Percentiles rank a stretch among this genome's conserved stretches.
phyloP scores from a whole-genome alignment of 129 eudicot genomes.

The Arctium lappa region DNA sequence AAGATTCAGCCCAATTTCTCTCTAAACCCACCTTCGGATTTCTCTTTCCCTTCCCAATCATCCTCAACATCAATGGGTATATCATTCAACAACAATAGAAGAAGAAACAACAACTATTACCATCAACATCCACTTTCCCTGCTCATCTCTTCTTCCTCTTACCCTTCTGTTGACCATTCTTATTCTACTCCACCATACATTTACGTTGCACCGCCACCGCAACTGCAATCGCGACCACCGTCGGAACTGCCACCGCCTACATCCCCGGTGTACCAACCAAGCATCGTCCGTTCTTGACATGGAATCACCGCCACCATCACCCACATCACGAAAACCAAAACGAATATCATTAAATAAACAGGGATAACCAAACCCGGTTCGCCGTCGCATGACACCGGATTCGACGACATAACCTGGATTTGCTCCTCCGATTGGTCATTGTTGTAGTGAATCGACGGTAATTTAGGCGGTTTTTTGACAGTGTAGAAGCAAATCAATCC shows the following conservation, averaged over 20 bases:
- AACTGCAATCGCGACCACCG: constrained; percentile 26
- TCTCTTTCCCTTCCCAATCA: neutral
- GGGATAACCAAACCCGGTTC: no score
- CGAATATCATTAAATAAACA: no score
- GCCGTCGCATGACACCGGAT: no score
- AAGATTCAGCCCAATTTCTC: no score
- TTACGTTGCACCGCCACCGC: constrained; percentile 32
- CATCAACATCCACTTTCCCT: constrained; percentile 44
- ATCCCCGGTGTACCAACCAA: constrained; percentile 30
- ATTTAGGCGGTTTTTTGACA: no score
- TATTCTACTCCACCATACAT: constrained; percentile 31
- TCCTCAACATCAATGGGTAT: constrained; percentile 38
- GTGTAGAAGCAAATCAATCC: no score
- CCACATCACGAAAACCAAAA: no score
- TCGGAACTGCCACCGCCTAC: constrained; percentile 35
- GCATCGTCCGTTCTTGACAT: no score
- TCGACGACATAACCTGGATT: no score
- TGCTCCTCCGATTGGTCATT: no score
- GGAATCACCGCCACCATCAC: no score
- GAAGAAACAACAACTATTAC: constrained; percentile 43
- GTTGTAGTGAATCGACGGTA: no score
- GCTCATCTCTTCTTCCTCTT: constrained; percentile 29
- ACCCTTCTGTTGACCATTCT: constrained; percentile 35
- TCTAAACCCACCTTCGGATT: constrained; percentile 5
- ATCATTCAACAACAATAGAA: constrained; percentile 39